phyloP scores from a whole-genome alignment of 2,329 filamentous ascomycete species.

The Bipolaris cookei region DNA sequence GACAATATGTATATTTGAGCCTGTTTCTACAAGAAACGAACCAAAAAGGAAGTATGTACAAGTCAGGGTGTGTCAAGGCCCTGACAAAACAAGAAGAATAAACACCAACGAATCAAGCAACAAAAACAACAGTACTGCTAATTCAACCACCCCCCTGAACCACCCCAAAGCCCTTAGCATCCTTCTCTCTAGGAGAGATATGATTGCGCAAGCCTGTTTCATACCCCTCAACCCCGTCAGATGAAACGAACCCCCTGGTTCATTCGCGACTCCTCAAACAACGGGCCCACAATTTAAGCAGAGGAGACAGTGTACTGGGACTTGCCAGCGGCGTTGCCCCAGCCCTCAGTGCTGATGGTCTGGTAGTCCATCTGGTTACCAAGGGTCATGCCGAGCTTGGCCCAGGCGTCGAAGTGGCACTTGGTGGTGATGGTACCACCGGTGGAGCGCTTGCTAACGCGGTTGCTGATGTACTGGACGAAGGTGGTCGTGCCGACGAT shows the following conservation, averaged over 20 bases:
- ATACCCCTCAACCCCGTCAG: not conserved
- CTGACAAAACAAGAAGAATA: not conserved
- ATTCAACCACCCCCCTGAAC: too few relatives aligned
- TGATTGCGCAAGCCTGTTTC: not conserved
- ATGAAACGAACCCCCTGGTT: not conserved
- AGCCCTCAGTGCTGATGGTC: slow-evolving; percentile 39
- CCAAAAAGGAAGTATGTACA: slow-evolving; percentile 9
- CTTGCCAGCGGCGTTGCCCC: slow-evolving; percentile 38
- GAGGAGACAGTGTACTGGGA: slow-evolving; percentile 36
- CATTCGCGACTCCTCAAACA: not conserved
- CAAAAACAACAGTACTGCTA: too few relatives aligned
- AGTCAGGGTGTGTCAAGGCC: slow-evolving; percentile 2
- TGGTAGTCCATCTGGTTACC: slow-evolving; percentile 37
- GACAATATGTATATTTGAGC: not conserved
- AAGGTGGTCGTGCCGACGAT: slow-evolving; percentile 58
- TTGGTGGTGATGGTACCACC: slow-evolving; percentile 41
- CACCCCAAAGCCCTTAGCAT: too few relatives aligned
- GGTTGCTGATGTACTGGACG: slow-evolving; percentile 56
- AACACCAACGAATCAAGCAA: not conserved
- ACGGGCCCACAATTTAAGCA: slow-evolving; percentile 9
- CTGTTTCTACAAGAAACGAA: not conserved
- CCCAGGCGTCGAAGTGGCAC: slow-evolving; percentile 43
- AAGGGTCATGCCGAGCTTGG: slow-evolving; percentile 33
- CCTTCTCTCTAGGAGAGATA: too few relatives aligned
- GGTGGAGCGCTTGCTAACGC: slow-evolving; percentile 33